Percentiles rank a stretch among this genome's conserved stretches.
phyloP scores from a whole-genome alignment of 2,329 filamentous ascomycete species.

The Fusarium devonianum region DNA sequence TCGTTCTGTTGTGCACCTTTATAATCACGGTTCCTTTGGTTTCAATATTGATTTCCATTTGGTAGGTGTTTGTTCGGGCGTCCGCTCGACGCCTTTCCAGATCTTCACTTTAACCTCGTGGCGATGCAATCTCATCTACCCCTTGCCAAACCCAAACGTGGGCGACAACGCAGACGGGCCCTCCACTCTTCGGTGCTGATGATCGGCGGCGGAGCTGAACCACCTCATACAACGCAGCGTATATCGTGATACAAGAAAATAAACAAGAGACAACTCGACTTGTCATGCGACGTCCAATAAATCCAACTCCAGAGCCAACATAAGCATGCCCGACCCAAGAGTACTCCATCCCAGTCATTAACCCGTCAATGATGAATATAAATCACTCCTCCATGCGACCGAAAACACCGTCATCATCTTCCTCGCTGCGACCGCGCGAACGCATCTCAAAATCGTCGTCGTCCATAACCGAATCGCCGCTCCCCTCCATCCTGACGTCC shows the following conservation, averaged over 20 bases:
- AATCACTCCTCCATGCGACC: constrained; percentile 90
- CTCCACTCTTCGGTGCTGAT: constrained; percentile 75
- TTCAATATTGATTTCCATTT: constrained; percentile 44
- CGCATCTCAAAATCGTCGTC: constrained; percentile 72
- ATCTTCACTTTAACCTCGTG: constrained; percentile 78
- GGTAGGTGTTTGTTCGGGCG: constrained; percentile 51
- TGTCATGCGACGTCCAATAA: constrained; percentile 45
- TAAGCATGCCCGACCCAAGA: constrained; percentile 44
- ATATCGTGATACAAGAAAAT: constrained; percentile 60
- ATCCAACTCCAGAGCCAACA: constrained; percentile 46
- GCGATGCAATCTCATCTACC: constrained; percentile 54
- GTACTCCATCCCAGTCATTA: constrained; percentile 38
- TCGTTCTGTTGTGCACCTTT: constrained; percentile 9
- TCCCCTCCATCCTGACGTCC: constrained; percentile 74
- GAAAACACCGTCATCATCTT: constrained; percentile 95
- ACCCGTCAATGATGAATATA: constrained; percentile 38
- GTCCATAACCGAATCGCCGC: constrained; percentile 68
- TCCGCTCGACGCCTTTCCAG: constrained; percentile 69
- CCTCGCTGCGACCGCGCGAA: constrained; percentile 74
- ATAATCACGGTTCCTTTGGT: constrained; percentile 14
- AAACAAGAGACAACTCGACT: constrained; percentile 55
- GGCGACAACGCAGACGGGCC: constrained; percentile 45
- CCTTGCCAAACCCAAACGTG: constrained; percentile 28
- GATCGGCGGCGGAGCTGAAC: constrained; percentile 68
- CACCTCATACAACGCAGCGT: constrained; percentile 57